Evolutionary conservation across 306 rosid species (phyloP), one percentile per base, ranked within the genome.

Genomic region (Fragaria iinumae): DNA sequence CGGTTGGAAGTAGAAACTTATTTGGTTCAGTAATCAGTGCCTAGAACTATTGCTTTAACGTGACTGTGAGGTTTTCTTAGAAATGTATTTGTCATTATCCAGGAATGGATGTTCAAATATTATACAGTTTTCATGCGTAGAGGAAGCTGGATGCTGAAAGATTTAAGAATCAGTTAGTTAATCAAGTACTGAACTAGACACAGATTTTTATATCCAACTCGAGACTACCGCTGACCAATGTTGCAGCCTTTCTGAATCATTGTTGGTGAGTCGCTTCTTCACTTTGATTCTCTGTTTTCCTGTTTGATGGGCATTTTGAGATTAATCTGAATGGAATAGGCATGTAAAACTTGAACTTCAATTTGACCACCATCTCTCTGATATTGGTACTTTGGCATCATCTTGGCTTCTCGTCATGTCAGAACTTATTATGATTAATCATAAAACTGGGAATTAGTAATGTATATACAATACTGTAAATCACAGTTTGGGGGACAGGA

Each of bases 21-120:
- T 67, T 73, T 48, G 50, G 67, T 20, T 75, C 77, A 20, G 3
- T 57, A 13, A 53, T 39, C 44, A 45, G 47, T 14, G 18, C n/a
- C 20, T 49, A 49, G 55, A 16, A 49, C 55, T 49, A 16, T 60
- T 21, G 21, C 41, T 29, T 50, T n/a, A 65, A 49, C 72, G 75
- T 23, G 66, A 49, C 83, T 17, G 55, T 71, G 5, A 53, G 71
- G 74, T 81, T 76, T 34, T 17, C 63, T 39, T 25, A 78, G 39
- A 66, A 68, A 65, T 77, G 34, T 10, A 38, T 69, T 60, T 69
- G 50, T 7, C 79, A 82, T 52, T 57, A 47, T 86, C 79, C 87
- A 91, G 98, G 97, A 84, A 91, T 90, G 96, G 97, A 90, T 84
- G 43, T 94, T 64, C 98, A 90, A 83, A 88, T 93, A 63, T 90